A percentile compares a stretch with the other conserved stretches of the same genome.
Conservation (phyloP, 192 early-diverging fungal genomes). For the Coemansia sp. region DNA sequence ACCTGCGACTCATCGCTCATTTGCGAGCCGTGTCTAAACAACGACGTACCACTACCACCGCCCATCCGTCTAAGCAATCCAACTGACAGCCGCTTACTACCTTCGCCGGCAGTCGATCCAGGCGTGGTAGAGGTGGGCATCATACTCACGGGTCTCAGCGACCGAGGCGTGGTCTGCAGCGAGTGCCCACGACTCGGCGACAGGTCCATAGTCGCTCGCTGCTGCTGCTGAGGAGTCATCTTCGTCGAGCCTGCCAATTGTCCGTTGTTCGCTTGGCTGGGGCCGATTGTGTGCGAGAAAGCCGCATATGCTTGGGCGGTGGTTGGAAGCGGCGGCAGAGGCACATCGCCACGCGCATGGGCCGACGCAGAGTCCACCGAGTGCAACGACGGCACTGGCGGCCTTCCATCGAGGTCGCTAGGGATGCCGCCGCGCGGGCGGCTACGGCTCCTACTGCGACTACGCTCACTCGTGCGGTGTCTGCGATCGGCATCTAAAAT, state of each 20-base stretch:
- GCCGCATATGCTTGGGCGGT: background rate
- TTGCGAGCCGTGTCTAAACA: slow-evolving; percentile 37
- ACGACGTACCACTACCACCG: slow-evolving; percentile 29
- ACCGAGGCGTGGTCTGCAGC: slow-evolving; percentile 36
- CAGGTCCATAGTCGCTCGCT: slow-evolving; percentile 23
- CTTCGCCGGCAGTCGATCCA: background rate
- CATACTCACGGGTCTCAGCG: slow-evolving; percentile 45
- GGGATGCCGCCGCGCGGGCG: slow-evolving; percentile 22
- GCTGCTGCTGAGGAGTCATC: slow-evolving; percentile 5
- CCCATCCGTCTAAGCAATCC: slow-evolving; percentile 37
- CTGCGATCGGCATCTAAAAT: slow-evolving; percentile 40
- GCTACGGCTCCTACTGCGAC: slow-evolving; percentile 41
- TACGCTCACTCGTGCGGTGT: slow-evolving; percentile 31
- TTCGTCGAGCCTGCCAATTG: slow-evolving; percentile 2
- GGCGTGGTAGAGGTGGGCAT: slow-evolving; percentile 21
- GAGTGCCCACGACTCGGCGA: slow-evolving; percentile 32
- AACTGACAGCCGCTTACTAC: slow-evolving; percentile 45
- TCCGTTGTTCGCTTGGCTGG: slow-evolving; percentile 7
- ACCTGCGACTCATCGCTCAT: slow-evolving; percentile 30
- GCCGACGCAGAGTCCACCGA: background rate
- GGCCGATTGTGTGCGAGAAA: background rate
- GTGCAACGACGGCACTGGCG: slow-evolving; percentile 11
- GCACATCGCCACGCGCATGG: background rate
- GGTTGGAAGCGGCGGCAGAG: background rate
- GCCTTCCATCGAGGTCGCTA: slow-evolving; percentile 1